Evolutionary conservation across 345 rosid genomes (phyloP), one percentile per base, ranked within the genome.

Genomic region (Psidium guajava): DNA sequence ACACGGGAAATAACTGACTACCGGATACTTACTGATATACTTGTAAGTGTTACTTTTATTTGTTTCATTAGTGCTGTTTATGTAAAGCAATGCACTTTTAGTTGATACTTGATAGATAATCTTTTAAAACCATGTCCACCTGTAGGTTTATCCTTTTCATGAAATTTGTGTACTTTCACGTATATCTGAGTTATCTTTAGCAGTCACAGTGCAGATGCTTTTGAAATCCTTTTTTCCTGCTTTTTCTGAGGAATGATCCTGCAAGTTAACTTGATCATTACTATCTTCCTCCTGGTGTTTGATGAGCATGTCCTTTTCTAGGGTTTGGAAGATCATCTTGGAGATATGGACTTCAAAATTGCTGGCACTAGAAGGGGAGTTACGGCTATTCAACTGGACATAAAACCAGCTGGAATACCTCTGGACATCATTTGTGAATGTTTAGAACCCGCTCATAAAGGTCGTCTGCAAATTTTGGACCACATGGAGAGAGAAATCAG

Each of bases 281-380:
- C 15, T 42, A 32, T 84, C 12, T 61, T 36, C 61, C 28, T 83
- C 32, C 52, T 61, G 81, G 54, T 58, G 57, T 82, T 86, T 54
- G 82, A 86, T 85, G 82, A 44, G 58, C 54, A 28, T 64, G 47
- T n/a, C 74, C 22, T 73, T 87, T 85, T 84, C 27, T 87, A 97
- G 98, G 99, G 99, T 81, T 89, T 97, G 82, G 99, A 97, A 93
- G 99, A 97, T 91, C 99, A 97, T 91, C 87, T 96, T 24, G 99
- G 99, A 84, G 99, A 97, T 87, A 97, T 97, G 98, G 99, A 97
- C 88, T 97, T 97, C 90, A 97, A 97, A 91, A 94, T 97, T 87
- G 96, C 99, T 55, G 99, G 99, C 83, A 97, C 98, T 25, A 90
- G 96, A 86, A 93, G 90, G 75, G 98, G 99, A 87, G 90, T 97